Evolutionary conservation across 371 early-diverging fungal genomes (phyloP), one percentile per base, ranked within the genome.

Genomic region (Dichotomocladium elegans): DNA sequence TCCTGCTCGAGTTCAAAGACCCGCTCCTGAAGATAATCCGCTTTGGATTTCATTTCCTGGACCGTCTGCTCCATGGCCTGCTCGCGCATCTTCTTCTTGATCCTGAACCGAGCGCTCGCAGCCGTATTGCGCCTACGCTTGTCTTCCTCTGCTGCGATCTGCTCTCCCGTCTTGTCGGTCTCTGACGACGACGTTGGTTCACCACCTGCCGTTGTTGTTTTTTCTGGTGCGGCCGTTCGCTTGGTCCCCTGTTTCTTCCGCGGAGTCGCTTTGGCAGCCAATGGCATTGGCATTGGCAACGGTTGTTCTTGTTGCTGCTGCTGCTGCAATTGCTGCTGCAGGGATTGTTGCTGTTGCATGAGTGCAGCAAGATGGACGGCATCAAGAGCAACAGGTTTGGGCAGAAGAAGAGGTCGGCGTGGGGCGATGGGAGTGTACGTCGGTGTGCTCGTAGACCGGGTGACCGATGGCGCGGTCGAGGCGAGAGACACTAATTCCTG

Each of bases 61-160:
- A 94, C 93, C 0, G 87, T 86, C 30, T 76, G 79, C 65, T 93
- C 92, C 26, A 95, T 73, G 2, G 81, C 88, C 74, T 92, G 88
- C 67, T 96, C 96, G 29, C 90, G 82, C 53, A 80, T 55, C 60
- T 93, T 92, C 69, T 96, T 98, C 81, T 94, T 94, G 29, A 93
- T 80, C 0, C 98, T 83, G 81, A 98, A 98, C 15, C 98, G 79
- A 5, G 96, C 96, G 9, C 94, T 93, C 0, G 98, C 98, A 0
- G 88, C 93, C 1, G 96, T 97, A 78, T 97, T 97, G 10, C 96
- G 80, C 17, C 86, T 75, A 19, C 97, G 82, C 66, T 95, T 95
- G 64, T 94, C 95, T 29, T 86, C 88, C 30, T 83, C 49, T 5
- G 49, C 49, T 14, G 49, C 49, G 12, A 48, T 25, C 14, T 48